A percentile compares a stretch with the other conserved stretches of the same genome.
These are phyloP conservation scores for Claviceps pusilla DNA, from an alignment of 2,329 filamentous ascomycete species.

Conservation along the genomic window DNA sequence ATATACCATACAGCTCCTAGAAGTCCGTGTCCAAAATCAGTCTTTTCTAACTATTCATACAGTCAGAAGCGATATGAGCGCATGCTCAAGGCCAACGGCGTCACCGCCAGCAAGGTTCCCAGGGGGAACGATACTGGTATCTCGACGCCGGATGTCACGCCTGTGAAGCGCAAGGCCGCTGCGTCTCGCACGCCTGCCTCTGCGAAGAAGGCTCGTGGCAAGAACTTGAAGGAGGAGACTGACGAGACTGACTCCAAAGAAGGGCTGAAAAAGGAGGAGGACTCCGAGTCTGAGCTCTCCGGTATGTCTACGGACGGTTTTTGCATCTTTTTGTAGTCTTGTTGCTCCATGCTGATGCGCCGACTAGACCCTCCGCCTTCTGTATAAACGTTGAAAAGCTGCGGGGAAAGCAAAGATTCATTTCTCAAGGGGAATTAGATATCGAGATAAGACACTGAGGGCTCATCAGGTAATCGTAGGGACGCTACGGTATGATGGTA, in stretches of 20 bases:
- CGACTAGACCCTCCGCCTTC: not conserved
- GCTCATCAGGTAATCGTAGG: not conserved
- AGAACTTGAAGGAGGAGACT: conserved; percentile 13
- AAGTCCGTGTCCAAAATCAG: not conserved
- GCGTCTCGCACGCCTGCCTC: conserved; percentile 11
- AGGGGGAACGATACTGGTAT: conserved; percentile 4
- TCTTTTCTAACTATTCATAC: not conserved
- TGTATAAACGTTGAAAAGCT: not conserved
- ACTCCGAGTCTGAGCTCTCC: conserved; percentile 13
- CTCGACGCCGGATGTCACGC: conserved; percentile 7
- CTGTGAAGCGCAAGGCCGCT: conserved; percentile 18
- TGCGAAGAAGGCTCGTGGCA: conserved; percentile 13
- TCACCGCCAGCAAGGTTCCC: conserved; percentile 15
- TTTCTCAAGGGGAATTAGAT: not conserved
- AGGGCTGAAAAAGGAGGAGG: conserved; percentile 11
- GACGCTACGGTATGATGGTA: not conserved
- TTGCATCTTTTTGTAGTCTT: not conserved
- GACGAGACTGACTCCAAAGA: conserved; percentile 11
- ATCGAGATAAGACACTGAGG: not conserved
- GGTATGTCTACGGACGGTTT: conserved; percentile 9
- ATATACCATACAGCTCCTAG: not conserved
- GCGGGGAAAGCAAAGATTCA: not conserved
- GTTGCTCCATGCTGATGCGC: not conserved
- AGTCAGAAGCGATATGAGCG: conserved; percentile 56
- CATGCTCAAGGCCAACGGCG: conserved; percentile 44